Percentiles rank a stretch among this genome's conserved stretches.
These are phyloP conservation scores for Colletotrichum cuscutae DNA, from an alignment of 2,329 filamentous ascomycete species.

Conservation along the genomic window DNA sequence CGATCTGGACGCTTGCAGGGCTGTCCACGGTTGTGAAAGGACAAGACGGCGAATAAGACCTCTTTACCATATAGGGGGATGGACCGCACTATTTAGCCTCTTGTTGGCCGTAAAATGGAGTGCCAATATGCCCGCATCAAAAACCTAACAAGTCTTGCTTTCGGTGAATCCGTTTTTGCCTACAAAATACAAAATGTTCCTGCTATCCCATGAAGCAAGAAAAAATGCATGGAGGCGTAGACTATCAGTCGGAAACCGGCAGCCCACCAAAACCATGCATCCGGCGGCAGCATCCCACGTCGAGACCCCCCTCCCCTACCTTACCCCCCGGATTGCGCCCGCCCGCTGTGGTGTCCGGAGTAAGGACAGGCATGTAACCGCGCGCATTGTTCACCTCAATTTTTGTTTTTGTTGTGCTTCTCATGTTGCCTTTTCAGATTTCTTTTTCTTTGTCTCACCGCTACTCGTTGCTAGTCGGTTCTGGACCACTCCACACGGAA, in stretches of 20 bases:
- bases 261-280: constrained; percentile 15
- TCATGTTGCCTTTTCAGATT: neutral
- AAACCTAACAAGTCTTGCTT: neutral
- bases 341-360: constrained; percentile 6
- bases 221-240: neutral
- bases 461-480: constrained; percentile 23
- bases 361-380: constrained; percentile 19
- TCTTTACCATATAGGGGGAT: neutral
- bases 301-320: neutral
- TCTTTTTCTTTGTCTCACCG: constrained; percentile 29
- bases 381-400: neutral
- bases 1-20: constrained; percentile 7
- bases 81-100: constrained; percentile 8
- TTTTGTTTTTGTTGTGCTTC: neutral
- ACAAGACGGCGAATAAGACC: constrained; percentile 10
- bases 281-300: constrained; percentile 1
- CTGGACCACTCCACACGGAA: constrained; percentile 25
- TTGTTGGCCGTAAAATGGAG: neutral
- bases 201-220: neutral
- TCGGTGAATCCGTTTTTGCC: constrained; percentile 5
- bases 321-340: neutral
- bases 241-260: constrained; percentile 18
- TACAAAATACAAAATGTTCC: neutral
- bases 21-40: constrained; percentile 15
- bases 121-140: neutral